These are phyloP conservation scores for Aspergillus wentii DNA, from an alignment of 495 filamentous ascomycete species.

Conservation along the genomic window DNA sequence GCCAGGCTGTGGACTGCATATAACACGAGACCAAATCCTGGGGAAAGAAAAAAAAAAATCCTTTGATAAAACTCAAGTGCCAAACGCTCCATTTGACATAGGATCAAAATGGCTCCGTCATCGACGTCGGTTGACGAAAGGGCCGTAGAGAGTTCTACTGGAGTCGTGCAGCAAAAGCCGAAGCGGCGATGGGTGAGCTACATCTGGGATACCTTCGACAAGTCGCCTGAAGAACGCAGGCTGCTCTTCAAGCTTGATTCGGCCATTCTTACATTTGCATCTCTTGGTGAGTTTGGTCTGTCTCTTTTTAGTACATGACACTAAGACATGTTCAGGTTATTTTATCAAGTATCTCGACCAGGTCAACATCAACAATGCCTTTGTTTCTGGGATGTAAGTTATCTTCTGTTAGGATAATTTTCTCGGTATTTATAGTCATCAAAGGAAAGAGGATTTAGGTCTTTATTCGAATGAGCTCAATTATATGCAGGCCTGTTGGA, in stretches of 20 bases:
- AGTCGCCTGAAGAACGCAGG: conserved; percentile 53
- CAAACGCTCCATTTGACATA: not conserved
- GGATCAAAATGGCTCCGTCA: conserved; percentile 9
- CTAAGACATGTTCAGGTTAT: conserved; percentile 29
- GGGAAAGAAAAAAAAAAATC: too few species aligned
- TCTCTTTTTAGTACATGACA: not conserved
- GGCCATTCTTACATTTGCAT: conserved; percentile 50
- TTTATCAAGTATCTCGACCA: conserved; percentile 59
- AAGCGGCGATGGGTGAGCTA: conserved; percentile 39
- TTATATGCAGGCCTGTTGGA: conserved; percentile 52
- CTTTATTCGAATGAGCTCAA: conserved; percentile 51
- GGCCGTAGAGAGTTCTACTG: conserved; percentile 4
- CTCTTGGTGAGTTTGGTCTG: conserved; percentile 28
- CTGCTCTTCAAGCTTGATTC: conserved; percentile 58
- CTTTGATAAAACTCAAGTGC: too few species aligned
- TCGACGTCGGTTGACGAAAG: conserved; percentile 12
- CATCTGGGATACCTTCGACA: conserved; percentile 59
- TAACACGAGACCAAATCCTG: too few species aligned
- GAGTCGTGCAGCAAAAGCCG: conserved; percentile 15
- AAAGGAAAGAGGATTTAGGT: conserved; percentile 58
- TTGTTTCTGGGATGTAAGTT: conserved; percentile 40
- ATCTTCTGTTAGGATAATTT: not conserved
- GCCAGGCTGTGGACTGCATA: too few species aligned
- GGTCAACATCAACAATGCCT: conserved; percentile 53
- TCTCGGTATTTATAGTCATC: not conserved